Conservation (phyloP, 345 rosid species). For the Leavenworthia alabamica region DNA sequence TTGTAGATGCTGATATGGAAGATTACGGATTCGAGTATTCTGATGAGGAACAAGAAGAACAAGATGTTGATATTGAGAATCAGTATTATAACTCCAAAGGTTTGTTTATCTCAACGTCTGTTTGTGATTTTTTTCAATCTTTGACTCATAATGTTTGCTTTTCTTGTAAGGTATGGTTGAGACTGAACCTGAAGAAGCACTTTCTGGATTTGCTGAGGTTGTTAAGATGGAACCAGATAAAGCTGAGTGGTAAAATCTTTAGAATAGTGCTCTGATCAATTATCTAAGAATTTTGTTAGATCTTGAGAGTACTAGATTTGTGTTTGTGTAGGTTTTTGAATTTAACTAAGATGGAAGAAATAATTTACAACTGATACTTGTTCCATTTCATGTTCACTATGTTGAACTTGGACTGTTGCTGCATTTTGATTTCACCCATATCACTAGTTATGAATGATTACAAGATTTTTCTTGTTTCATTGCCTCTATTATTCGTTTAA, state of each 20-base stretch:
- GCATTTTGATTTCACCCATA: not conserved
- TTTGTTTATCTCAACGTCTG: constrained; percentile 2
- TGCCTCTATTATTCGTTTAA: not conserved
- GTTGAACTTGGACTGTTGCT: not conserved
- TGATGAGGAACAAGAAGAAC: constrained; percentile 96
- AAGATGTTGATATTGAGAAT: constrained; percentile 95
- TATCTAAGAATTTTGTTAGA: not conserved
- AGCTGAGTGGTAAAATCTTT: constrained; percentile 77
- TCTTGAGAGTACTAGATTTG: not conserved
- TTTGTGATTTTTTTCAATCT: not conserved
- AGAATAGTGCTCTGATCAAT: too few species aligned
- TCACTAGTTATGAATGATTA: not conserved
- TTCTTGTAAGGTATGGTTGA: constrained; percentile 67
- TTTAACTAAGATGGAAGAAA: too few species aligned
- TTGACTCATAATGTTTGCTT: not conserved
- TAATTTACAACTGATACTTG: too few species aligned
- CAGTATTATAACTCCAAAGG: constrained; percentile 97
- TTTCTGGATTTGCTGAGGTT: constrained; percentile 88
- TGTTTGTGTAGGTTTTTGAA: too few species aligned
- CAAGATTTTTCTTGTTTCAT: not conserved
- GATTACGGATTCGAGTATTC: constrained; percentile 98
- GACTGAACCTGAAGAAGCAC: constrained; percentile 88
- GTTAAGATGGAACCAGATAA: constrained; percentile 96
- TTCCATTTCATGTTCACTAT: not conserved
- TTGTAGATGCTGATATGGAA: constrained; percentile 97